A percentile compares a stretch with the other conserved stretches of the same genome.
Conservation (phyloP, 1,139 yeast genomes). For the Geotrichum candidum region DNA sequence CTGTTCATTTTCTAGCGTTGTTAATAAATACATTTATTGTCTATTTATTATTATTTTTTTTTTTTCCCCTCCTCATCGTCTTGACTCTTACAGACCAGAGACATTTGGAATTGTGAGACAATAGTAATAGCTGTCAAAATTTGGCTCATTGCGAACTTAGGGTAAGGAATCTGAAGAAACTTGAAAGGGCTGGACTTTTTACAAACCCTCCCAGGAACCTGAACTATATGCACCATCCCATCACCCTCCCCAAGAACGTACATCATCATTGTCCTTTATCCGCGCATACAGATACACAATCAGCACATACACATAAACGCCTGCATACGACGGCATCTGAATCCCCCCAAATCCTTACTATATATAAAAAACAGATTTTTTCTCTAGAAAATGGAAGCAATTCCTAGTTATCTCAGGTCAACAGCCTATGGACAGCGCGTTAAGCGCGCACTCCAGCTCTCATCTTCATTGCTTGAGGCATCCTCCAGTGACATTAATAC, state of each 20-base stretch:
- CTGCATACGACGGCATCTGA: not conserved
- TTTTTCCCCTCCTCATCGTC: not conserved
- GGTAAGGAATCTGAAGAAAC: not conserved
- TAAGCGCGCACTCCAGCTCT: not conserved
- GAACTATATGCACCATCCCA: not conserved
- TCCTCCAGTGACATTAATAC: not conserved
- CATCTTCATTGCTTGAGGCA: not conserved
- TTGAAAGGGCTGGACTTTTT: not conserved
- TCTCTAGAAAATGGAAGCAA: conserved; percentile 4
- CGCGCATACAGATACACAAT: not conserved
- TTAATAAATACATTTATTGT: not conserved
- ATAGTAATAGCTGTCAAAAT: too few relatives aligned
- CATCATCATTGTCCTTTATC: not conserved
- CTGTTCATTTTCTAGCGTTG: not conserved
- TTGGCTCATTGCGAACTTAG: not conserved
- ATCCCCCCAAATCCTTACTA: not conserved
- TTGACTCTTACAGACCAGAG: not conserved
- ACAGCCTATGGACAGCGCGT: conserved; percentile 30
- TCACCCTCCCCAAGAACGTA: not conserved
- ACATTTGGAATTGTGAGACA: not conserved
- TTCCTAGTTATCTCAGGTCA: conserved; percentile 24
- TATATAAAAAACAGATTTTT: not conserved
- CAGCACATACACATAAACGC: not conserved
- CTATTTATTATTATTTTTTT: not conserved
- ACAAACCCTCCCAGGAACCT: not conserved